These are phyloP conservation scores for Sugiyamaella lignohabitans DNA, from an alignment of 805 yeast genomes.

Conservation along the genomic window DNA sequence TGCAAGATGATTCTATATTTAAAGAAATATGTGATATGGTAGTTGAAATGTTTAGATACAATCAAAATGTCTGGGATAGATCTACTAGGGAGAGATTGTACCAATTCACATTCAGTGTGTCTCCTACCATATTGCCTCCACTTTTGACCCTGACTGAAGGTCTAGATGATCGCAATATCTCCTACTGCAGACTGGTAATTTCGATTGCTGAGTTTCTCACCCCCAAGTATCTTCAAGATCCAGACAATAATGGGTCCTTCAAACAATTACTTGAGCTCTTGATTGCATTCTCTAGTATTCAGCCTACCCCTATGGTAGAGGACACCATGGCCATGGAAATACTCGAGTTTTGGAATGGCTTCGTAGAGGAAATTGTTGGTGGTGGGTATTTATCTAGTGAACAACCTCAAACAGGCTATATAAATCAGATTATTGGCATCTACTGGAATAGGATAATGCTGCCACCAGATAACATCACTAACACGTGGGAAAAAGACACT, in stretches of 20 bases:
- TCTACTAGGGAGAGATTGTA: conserved; percentile 9
- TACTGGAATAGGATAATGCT: conserved; percentile 66
- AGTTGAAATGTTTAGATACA: conserved; percentile 9
- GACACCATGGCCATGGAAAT: conserved; percentile 27
- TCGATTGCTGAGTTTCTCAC: conserved; percentile 5
- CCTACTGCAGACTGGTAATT: conserved; percentile 11
- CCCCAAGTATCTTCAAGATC: conserved; percentile 6
- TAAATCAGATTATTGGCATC: conserved; percentile 48
- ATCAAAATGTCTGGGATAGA: conserved; percentile 15
- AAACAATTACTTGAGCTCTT: conserved; percentile 7
- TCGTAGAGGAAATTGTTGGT: conserved; percentile 29
- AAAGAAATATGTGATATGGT: conserved; percentile 13
- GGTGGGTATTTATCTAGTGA: conserved; percentile 26
- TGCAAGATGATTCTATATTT: conserved; percentile 1
- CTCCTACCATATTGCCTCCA: background rate
- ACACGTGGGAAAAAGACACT: conserved; percentile 30
- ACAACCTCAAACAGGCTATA: background rate
- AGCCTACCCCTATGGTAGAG: conserved; percentile 22
- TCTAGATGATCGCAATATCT: conserved; percentile 1
- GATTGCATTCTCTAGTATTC: conserved; percentile 14
- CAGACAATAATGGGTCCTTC: background rate
- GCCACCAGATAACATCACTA: conserved; percentile 8
- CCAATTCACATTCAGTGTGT: background rate
- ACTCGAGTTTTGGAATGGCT: conserved; percentile 32
- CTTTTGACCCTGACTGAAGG: background rate